Base-by-base conservation (phyloP, 306 rosid genomes). In the Lagenaria siceraria region DNA sequence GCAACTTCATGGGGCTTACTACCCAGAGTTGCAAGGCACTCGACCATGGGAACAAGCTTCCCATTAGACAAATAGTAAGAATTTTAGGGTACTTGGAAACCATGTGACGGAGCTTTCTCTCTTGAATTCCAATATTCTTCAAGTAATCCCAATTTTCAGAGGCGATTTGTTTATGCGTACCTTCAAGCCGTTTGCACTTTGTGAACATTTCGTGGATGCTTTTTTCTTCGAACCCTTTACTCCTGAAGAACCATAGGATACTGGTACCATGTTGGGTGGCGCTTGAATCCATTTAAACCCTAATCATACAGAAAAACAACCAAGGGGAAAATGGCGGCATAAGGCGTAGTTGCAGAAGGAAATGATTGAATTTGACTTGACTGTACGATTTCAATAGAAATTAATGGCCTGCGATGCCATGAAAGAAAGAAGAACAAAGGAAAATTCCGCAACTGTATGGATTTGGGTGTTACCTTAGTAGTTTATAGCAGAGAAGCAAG, bases 31-130 rank as follows among this genome's bases (percentile, higher is more conserved):
- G 66, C 74, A 64, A 94, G 97, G 83, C 97, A 94, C 74, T 89
- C 89, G 60, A 91, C 93, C 71, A 88, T 87, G 42, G 93, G 95
- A 22, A 91, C 84, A 66, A 94, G 88, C 85, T 90, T 91, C 83
- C 89, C 96, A n/a, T 85, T 80, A 90, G 92, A 56, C 88, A 92
- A 6, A 91, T 70, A 4, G 85, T 77, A 46, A 91, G 97, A 74
- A 93, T 84, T 82, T 91, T 93, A 62, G 97, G 98, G 66, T 96
- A 91, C 79, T 87, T 91, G 8, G 94, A 85, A 80, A 91, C 88
- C 73, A 93, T 84, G 24, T 84, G 80, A 19, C 92, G 98, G 18
- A 93, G 75, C 74, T 93, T 89, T 53, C 97, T 88, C 82, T 93
- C 94, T 21, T 86, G 90, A 85, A 93, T 90, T 29, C 97, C 97